A percentile compares a stretch with the other conserved stretches of the same genome.
Evolutionary conservation across 108 stramenopile species (phyloP).

Genomic region (Schizochytrium sp.): DNA sequence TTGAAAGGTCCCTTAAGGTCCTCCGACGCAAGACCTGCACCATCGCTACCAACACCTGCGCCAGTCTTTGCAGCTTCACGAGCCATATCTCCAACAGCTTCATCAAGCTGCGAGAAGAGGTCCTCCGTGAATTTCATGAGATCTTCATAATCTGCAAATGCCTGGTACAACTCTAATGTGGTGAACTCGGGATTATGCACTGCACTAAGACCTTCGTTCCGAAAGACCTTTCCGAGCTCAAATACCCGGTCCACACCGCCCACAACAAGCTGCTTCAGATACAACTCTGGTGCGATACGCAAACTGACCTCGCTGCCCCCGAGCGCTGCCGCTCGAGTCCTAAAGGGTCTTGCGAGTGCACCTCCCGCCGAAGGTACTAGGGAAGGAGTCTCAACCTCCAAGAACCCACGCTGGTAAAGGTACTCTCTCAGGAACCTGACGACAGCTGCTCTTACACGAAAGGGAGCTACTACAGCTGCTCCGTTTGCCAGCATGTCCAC

Average conservation of each 20-base stretch:
- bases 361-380: constrained; percentile 93
- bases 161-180: constrained; percentile 96
- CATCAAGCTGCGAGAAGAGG: constrained; percentile 66
- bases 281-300: constrained; percentile 98
- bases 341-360: constrained; percentile 97
- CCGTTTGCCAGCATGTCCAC: constrained; percentile 94
- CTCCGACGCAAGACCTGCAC: neutral
- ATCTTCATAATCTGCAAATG: constrained; percentile 95
- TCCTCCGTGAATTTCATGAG: constrained; percentile 96
- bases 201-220: constrained; percentile 98
- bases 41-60: neutral
- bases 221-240: constrained; percentile 97
- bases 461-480: constrained; percentile 84
- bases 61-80: neutral
- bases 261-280: constrained; percentile 91
- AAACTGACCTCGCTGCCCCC: constrained; percentile 88
- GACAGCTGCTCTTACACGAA: constrained; percentile 88
- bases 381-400: constrained; percentile 99
- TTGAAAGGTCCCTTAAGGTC: neutral
- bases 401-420: constrained; percentile 90
- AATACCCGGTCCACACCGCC: constrained; percentile 97
- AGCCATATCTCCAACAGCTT: neutral
- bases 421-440: constrained; percentile 86
- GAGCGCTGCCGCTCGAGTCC: constrained; percentile 94
- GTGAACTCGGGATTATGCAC: constrained; percentile 99